Evolutionary conservation across 1,284 basidiomycete genomes (phyloP), one percentile per base, ranked within the genome.

Genomic region (Sporisorium reilianum): DNA sequence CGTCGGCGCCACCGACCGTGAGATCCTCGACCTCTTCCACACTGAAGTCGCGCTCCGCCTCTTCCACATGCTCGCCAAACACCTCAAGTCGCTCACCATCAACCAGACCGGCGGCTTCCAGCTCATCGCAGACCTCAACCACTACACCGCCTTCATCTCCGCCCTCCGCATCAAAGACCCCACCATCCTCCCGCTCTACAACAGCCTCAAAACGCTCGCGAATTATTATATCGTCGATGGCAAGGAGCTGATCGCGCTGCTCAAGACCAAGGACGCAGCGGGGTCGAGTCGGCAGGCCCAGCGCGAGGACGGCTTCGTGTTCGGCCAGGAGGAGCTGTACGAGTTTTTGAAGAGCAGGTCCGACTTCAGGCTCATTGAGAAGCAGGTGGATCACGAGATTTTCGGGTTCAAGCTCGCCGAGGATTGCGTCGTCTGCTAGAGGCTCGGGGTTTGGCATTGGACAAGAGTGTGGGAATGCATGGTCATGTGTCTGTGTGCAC

Each of bases 21-120:
- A 97, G 74, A 94, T 99, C 2, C 87, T 99, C 22, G 96, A 98
- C 79, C 95, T 99, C 1, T 98, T 99, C 85, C 94, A 98, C 84
- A 92, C 96, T 85, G 96, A 99, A 85, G 92, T 99, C 49, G 95
- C 95, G 1, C 91, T 97, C 65, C 90, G 97, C 25, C 85, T 99
- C 20, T 92, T 58, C 51, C 96, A 93, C 7, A 95, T 98, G 78
- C 85, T 98, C 30, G 94, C 97, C 84, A 95, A 97, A 79, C 97
- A 99, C 80, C 91, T 99, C 82, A 98, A 99, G 80, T 89, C 94
- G 2, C 94, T 97, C 83, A 97, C 97, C 80, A 96, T 99, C 72
- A 97, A 93, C 0, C 88, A 97, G 25, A 90, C 88, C 57, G 97
- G 97, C 18, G 95, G 95, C 0, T 97, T 97, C 85, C 93, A 95